A percentile compares a stretch with the other conserved stretches of the same genome.
Evolutionary conservation across 2,329 filamentous ascomycete genomes (phyloP).

Genomic region (Ophiostoma piceae): DNA sequence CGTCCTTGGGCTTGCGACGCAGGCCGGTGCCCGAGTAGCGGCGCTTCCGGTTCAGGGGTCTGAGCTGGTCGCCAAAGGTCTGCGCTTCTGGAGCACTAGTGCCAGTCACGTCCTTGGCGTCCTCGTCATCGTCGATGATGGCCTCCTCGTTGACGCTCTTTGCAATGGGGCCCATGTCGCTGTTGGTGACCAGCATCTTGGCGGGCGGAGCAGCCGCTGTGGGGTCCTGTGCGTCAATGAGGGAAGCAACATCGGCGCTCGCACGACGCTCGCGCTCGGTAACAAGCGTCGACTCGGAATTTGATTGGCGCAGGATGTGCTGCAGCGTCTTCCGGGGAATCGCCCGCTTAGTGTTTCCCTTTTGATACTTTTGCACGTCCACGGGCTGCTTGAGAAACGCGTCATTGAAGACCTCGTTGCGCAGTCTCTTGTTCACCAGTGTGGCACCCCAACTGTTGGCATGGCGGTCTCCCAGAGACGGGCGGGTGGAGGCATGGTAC

Average conservation of each 20-base stretch:
- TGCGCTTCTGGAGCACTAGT: conserved; percentile 62
- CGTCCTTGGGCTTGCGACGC: conserved; percentile 65
- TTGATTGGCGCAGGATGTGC: conserved; percentile 42
- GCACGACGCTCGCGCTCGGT: conserved; percentile 21
- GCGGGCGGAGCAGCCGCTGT: background rate
- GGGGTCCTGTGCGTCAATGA: background rate
- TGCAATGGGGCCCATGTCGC: conserved; percentile 22
- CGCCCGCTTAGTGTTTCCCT: conserved; percentile 58
- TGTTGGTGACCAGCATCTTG: conserved; percentile 21
- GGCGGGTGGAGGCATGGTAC: conserved; percentile 30
- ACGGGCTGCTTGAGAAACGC: conserved; percentile 83
- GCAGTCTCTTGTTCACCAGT: conserved; percentile 78
- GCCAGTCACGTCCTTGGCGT: conserved; percentile 52
- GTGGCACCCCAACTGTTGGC: conserved; percentile 82
- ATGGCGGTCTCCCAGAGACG: conserved; percentile 49
- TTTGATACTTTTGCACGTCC: conserved; percentile 69
- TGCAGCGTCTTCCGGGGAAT: conserved; percentile 52
- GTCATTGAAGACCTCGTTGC: conserved; percentile 88
- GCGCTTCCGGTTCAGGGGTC: conserved; percentile 47
- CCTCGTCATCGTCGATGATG: background rate
- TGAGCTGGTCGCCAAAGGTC: conserved; percentile 43
- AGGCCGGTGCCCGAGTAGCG: conserved; percentile 86
- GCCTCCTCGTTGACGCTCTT: conserved; percentile 9
- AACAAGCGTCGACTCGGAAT: conserved; percentile 41
- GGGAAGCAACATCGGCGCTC: background rate